Evolutionary conservation across 1,139 yeast genomes (phyloP), one percentile per base, ranked within the genome.

Genomic region (Torulaspora pretoriensis): DNA sequence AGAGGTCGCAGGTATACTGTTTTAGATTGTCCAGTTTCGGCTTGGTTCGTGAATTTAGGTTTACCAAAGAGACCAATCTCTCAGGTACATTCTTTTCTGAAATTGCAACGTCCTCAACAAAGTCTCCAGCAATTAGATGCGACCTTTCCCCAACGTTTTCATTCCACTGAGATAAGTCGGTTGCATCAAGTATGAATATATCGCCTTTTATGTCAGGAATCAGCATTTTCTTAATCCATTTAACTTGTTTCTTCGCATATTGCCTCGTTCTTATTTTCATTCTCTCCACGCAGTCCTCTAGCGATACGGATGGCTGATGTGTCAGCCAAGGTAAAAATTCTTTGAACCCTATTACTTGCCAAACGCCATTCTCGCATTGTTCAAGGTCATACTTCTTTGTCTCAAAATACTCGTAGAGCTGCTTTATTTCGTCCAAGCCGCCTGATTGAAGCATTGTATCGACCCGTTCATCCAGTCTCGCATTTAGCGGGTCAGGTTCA

Each of bases 301-400:
- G 71, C 3, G 66, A 38, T 19, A 52, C 54, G 8, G 63, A 60
- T 0, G 50, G 47, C 0, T 60, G 58, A 0, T 60, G 61, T 26
- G 67, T 56, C 4, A 92, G 64, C 83, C 89, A 90, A 0, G 96
- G 95, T 31, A 89, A 63, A 60, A 92, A 90, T 63, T 92, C 97
- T 59, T 88, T 87, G 64, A 88, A 92, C 1, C 99, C 99, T 57
- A 92, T 89, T 1, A 88, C 96, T 65, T 92, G 98, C 88, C 89
- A 90, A 0, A 92, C 76, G 1, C 98, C 97, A 44, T 77, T 70
- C 42, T 86, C 83, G 45, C 80, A 68, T 44, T 77, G 79, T 19
- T 57, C 61, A 1, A 69, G 69, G 0, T 59, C 52, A 23, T 51
- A 51, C 0, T 43, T 40, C 0, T 56, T 45, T 1, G 46, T 33